Evolutionary conservation across 208 protist genomes (phyloP), one percentile per base, ranked within the genome.

Genomic region (Naegleria lovaniensis): DNA sequence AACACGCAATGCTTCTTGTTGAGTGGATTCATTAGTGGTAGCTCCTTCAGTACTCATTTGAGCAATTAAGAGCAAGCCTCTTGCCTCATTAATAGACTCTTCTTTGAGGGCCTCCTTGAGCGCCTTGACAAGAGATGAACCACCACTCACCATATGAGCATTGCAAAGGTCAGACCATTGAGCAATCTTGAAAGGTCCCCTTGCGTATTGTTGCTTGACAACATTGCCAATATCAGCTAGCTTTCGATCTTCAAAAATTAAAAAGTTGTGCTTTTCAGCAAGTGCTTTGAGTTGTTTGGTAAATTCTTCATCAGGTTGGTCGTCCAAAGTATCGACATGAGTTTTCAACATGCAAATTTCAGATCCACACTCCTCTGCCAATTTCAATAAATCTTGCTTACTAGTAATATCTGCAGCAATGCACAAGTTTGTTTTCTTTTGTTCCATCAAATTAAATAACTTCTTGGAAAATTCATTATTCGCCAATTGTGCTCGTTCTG

Each of bases 211-310:
- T 87, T 94, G 95, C 41, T 88, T 86, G 15, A 94, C 94, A 25
- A 48, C 29, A n/a, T 92, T 94, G n/a, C 96, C 96, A 92, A 98
- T 98, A 91, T 98, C 96, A 0, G 96, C 96, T 90, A 98, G 97
- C 91, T 98, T 98, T 83, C 96, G 86, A 86, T 98, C 96, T 92
- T 98, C 96, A 92, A 97, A 97, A 9, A 98, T 95, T 19, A 97
- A 79, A 92, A 98, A 97, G 41, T 96, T 90, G 90, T 96, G 95
- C 88, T 96, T 93, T 29, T 92, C 19, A 0, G 95, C 93, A 6
- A 97, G 84, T 19, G 40, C 52, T 36, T 90, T 13, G 0, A 95
- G 58, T 75, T 93, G 6, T 38, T 58, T 3, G 36, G 52, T 87
- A 15, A 93, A 92, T 39, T 93, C 6, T 41, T 91, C 41, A 40